Evolutionary conservation across 768 basidiomycete genomes (phyloP).

Genomic region (Harrya chromipes): DNA sequence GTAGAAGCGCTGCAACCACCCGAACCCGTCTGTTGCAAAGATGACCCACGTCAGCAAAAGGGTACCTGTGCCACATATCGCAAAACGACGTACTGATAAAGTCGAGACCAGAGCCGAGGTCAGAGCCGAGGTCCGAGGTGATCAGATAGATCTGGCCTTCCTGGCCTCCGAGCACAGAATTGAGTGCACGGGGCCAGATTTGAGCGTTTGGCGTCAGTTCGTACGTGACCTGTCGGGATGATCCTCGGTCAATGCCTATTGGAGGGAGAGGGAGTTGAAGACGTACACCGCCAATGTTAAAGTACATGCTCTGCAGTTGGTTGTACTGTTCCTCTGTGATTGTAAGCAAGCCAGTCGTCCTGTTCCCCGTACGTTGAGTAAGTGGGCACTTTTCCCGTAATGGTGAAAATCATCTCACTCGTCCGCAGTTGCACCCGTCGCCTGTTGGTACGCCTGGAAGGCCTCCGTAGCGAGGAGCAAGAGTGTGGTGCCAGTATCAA

Average conservation of each 20-base stretch:
- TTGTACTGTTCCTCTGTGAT: slow-evolving; percentile 48
- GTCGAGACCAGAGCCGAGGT: slow-evolving; percentile 56
- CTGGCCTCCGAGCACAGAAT: slow-evolving; percentile 54
- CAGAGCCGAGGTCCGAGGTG: slow-evolving; percentile 48
- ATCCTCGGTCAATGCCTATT: not conserved
- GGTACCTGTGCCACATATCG: too few species aligned
- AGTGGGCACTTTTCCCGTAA: not conserved
- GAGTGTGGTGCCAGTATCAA: slow-evolving; percentile 54
- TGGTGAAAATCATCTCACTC: slow-evolving; percentile 29
- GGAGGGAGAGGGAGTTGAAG: not conserved
- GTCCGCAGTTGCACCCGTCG: slow-evolving; percentile 53
- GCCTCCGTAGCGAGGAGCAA: slow-evolving; percentile 57
- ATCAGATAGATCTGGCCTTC: slow-evolving; percentile 52
- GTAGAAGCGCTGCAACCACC: slow-evolving; percentile 62
- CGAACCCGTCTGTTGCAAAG: slow-evolving; percentile 49
- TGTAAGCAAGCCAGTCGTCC: slow-evolving; percentile 54
- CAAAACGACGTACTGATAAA: slow-evolving; percentile 49
- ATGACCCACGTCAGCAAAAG: not conserved
- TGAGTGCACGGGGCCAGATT: slow-evolving; percentile 63
- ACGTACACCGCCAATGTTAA: slow-evolving; percentile 46
- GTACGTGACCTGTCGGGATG: slow-evolving; percentile 40
- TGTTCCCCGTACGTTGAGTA: slow-evolving; percentile 14
- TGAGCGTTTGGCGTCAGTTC: slow-evolving; percentile 63
- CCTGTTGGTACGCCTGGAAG: slow-evolving; percentile 51
- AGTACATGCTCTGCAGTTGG: slow-evolving; percentile 49